These are phyloP conservation scores for Scleroderma bovista DNA, from an alignment of 768 basidiomycete species.

Conservation along the genomic window DNA sequence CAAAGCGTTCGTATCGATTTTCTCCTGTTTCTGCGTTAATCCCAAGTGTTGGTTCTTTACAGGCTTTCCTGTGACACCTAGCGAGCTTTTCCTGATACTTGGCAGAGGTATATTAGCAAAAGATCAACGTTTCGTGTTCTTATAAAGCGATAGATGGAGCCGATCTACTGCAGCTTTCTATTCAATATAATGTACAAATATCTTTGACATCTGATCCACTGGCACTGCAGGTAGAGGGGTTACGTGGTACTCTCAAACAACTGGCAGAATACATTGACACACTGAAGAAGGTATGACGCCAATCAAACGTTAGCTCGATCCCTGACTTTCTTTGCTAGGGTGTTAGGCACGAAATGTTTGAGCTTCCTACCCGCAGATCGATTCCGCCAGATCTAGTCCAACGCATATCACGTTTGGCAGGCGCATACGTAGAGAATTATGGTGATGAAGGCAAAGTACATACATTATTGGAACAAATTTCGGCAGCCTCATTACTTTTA, in stretches of 20 bases:
- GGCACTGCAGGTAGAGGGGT: slow-evolving; percentile 53
- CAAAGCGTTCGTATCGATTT: slow-evolving; percentile 37
- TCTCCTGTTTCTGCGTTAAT: background rate
- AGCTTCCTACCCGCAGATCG: slow-evolving; percentile 40
- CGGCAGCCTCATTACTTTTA: slow-evolving; percentile 17
- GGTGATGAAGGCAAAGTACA: slow-evolving; percentile 42
- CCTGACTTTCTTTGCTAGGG: slow-evolving; percentile 8
- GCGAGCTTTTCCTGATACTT: slow-evolving; percentile 63
- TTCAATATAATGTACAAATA: slow-evolving; percentile 55
- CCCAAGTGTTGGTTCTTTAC: background rate
- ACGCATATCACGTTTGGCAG: slow-evolving; percentile 62
- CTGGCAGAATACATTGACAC: slow-evolving; percentile 41
- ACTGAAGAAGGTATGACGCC: slow-evolving; percentile 43
- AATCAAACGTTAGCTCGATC: background rate
- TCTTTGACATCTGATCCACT: slow-evolving; percentile 53
- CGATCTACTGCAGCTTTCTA: slow-evolving; percentile 55
- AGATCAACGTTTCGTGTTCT: slow-evolving; percentile 5
- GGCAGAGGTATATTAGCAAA: slow-evolving; percentile 49
- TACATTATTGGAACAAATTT: slow-evolving; percentile 3
- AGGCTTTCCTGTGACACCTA: slow-evolving; percentile 55
- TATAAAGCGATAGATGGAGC: slow-evolving; percentile 47
- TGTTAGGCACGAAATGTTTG: slow-evolving; percentile 29
- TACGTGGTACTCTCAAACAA: slow-evolving; percentile 45
- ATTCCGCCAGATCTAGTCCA: slow-evolving; percentile 47
- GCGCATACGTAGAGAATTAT: slow-evolving; percentile 55